phyloP scores from a whole-genome alignment of 73 alveolate species.

The Stentor roeselii region DNA sequence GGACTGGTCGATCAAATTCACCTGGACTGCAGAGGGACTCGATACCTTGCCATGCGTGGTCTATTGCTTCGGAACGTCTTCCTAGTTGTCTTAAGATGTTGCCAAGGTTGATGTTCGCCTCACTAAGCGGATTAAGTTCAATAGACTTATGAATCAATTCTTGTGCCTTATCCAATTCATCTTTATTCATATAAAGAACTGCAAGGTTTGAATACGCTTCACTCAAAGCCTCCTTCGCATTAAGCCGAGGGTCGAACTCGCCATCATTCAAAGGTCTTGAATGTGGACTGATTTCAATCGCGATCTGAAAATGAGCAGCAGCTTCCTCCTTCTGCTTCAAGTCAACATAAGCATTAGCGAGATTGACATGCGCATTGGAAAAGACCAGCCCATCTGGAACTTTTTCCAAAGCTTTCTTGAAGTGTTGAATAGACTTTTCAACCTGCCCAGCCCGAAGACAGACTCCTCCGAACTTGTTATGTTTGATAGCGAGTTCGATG shows the following conservation, averaged over 20 bases:
- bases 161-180: slow-evolving; percentile 42
- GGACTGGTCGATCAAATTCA: slow-evolving; percentile 29
- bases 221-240: slow-evolving; percentile 50
- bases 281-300: slow-evolving; percentile 36
- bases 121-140: slow-evolving; percentile 43
- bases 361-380: slow-evolving; percentile 43
- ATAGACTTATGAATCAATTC: slow-evolving; percentile 50
- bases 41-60: slow-evolving; percentile 45
- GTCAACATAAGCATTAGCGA: slow-evolving; percentile 49
- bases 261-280: slow-evolving; percentile 4
- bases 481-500: slow-evolving; percentile 25
- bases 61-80: slow-evolving; percentile 55
- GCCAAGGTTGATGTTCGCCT: slow-evolving; percentile 60
- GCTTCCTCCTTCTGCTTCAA: slow-evolving; percentile 44
- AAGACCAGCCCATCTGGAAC: slow-evolving; percentile 21
- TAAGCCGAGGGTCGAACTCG: slow-evolving; percentile 32
- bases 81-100: slow-evolving; percentile 62
- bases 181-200: slow-evolving; percentile 40
- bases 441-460: slow-evolving; percentile 42
- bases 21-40: slow-evolving; percentile 13
- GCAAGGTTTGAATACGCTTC: slow-evolving; percentile 64
- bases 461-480: slow-evolving; percentile 44
- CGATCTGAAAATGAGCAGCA: slow-evolving; percentile 31
- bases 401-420: slow-evolving; percentile 32
- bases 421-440: slow-evolving; percentile 35